Evolutionary conservation across 2,329 filamentous ascomycete genomes (phyloP).

Genomic region (Scolecobasidium constrictum): DNA sequence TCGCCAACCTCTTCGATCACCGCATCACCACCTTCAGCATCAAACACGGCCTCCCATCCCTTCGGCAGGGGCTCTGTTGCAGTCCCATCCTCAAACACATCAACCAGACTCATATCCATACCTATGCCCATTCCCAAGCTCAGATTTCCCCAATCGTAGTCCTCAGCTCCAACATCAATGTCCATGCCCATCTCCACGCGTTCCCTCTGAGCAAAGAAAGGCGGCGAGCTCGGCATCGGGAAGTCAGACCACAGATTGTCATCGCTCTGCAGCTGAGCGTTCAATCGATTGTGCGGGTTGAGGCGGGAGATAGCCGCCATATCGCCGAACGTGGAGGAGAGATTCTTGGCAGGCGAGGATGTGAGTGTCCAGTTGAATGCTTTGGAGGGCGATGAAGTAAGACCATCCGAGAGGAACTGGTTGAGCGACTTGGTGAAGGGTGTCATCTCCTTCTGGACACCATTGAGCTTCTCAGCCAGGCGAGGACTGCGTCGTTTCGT

Average conservation of each 20-base stretch:
- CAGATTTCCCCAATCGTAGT: neutral
- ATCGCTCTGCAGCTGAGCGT: slow-evolving; percentile 20
- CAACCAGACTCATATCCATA: slow-evolving; percentile 2
- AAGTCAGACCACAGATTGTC: slow-evolving; percentile 26
- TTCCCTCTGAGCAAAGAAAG: slow-evolving; percentile 5
- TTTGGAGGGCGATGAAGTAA: slow-evolving; percentile 23
- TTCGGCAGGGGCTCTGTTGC: slow-evolving; percentile 6
- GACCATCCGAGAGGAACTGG: slow-evolving; percentile 47
- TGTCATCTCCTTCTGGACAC: slow-evolving; percentile 25
- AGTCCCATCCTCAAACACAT: slow-evolving; percentile 8
- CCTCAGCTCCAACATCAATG: neutral
- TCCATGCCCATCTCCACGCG: neutral
- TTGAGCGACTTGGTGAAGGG: slow-evolving; percentile 54
- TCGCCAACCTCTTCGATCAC: too few relatives aligned
- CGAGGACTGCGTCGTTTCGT: slow-evolving; percentile 27
- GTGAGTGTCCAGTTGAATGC: slow-evolving; percentile 14
- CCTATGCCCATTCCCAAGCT: neutral
- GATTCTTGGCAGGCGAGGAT: slow-evolving; percentile 1
- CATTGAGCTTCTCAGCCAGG: slow-evolving; percentile 20
- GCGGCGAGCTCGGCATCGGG: slow-evolving; percentile 24
- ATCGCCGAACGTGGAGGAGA: slow-evolving; percentile 10
- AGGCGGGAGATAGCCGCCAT: slow-evolving; percentile 5
- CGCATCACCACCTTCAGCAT: too few relatives aligned
- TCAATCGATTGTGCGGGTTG: slow-evolving; percentile 1
- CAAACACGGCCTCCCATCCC: slow-evolving; percentile 4